phyloP scores from a whole-genome alignment of 2,329 filamentous ascomycete genomes.

The Botryotinia calthae region DNA sequence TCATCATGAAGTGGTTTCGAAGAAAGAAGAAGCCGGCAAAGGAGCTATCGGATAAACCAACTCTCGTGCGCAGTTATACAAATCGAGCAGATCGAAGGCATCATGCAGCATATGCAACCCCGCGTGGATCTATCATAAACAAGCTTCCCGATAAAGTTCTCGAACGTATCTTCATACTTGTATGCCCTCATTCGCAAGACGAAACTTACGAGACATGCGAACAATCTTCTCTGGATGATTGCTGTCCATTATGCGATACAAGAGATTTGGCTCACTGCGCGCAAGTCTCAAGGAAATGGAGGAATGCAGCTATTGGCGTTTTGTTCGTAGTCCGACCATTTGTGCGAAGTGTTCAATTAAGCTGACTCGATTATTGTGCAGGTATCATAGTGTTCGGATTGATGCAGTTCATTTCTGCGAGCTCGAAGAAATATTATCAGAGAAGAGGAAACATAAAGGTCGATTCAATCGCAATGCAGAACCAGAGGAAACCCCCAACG shows the following conservation, averaged over 20 bases:
- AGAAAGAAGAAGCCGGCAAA: conserved; percentile 19
- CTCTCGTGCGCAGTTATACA: conserved; percentile 11
- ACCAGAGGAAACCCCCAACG: conserved; percentile 74
- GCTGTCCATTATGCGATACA: conserved; percentile 91
- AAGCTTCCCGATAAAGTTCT: conserved; percentile 68
- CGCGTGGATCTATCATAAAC: conserved; percentile 23
- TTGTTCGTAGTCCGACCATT: conserved; percentile 53
- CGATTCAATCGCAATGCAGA: conserved; percentile 75
- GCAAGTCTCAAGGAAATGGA: conserved; percentile 72
- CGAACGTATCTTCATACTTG: conserved; percentile 71
- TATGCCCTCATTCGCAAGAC: conserved; percentile 81
- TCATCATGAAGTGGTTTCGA: conserved; percentile 20
- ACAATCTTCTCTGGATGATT: conserved; percentile 71
- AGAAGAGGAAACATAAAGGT: conserved; percentile 71
- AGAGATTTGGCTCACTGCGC: conserved; percentile 81
- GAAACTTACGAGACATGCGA: conserved; percentile 79
- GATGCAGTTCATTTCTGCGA: conserved; percentile 94
- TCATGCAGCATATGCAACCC: conserved; percentile 20
- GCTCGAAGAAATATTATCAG: conserved; percentile 76
- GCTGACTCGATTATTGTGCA: conserved; percentile 40
- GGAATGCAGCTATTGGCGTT: conserved; percentile 47
- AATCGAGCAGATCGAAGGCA: conserved; percentile 4
- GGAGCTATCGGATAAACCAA: conserved; percentile 8
- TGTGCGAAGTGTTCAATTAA: conserved; percentile 7
- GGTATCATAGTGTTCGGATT: conserved; percentile 86